These are phyloP conservation scores for Penicillium sp. DNA, from an alignment of 2,329 filamentous ascomycete species.

Conservation along the genomic window DNA sequence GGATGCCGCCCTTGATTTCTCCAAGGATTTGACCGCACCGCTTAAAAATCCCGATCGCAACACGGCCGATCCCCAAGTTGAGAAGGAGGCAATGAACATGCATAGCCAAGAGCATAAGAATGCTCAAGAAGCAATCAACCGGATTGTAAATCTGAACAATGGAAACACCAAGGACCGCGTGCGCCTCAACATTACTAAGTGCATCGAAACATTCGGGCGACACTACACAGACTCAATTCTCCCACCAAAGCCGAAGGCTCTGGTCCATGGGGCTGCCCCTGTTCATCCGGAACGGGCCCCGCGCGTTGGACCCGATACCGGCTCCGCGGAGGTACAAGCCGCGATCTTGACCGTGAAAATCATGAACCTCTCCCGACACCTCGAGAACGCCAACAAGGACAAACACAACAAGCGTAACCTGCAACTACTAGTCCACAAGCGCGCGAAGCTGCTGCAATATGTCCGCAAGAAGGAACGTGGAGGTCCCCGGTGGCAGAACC, in stretches of 20 bases:
- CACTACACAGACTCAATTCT: constrained; percentile 79
- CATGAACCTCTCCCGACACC: constrained; percentile 68
- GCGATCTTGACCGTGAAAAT: constrained; percentile 96
- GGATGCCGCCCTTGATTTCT: constrained; percentile 62
- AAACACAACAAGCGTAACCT: constrained; percentile 94
- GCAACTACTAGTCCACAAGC: constrained; percentile 76
- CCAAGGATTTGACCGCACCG: constrained; percentile 59
- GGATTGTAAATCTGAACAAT: constrained; percentile 76
- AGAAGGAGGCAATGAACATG: constrained; percentile 36
- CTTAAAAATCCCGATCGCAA: constrained; percentile 30
- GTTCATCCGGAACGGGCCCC: constrained; percentile 49
- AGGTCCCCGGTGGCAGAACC: constrained; percentile 81
- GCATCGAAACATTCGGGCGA: constrained; percentile 82
- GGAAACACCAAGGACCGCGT: constrained; percentile 74
- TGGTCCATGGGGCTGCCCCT: constrained; percentile 42
- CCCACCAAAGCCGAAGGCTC: constrained; percentile 55
- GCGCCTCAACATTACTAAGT: constrained; percentile 78
- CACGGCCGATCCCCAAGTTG: constrained; percentile 39
- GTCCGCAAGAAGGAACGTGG: constrained; percentile 86
- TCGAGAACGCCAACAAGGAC: constrained; percentile 74
- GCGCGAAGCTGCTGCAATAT: constrained; percentile 86
- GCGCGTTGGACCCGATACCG: constrained; percentile 86
- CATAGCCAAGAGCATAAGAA: constrained; percentile 61
- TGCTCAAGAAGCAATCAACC: constrained; percentile 71
- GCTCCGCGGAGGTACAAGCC: constrained; percentile 95